phyloP scores from a whole-genome alignment of 73 alveolate genomes.

The Paramecium sonneborni region DNA sequence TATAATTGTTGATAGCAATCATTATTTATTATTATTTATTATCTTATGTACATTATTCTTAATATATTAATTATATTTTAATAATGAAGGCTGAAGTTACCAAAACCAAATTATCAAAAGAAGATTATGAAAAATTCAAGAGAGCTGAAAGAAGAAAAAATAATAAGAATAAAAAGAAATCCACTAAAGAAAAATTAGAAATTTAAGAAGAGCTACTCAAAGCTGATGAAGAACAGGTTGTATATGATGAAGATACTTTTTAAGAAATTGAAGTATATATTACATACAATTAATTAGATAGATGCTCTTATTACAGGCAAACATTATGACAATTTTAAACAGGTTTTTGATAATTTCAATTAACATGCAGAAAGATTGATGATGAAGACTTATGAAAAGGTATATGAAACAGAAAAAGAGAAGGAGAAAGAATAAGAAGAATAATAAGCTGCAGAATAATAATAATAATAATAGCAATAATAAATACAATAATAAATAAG shows the following conservation, averaged over 20 bases:
- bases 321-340: conserved; percentile 36
- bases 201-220: neutral
- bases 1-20: neutral
- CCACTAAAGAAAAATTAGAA: neutral
- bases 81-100: neutral
- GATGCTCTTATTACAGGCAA: conserved; percentile 38
- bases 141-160: conserved; percentile 22
- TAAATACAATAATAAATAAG: neutral
- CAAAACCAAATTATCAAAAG: neutral
- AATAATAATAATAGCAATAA: neutral
- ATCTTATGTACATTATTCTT: neutral
- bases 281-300: neutral
- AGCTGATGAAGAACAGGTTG: neutral
- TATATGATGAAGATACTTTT: conserved; percentile 24
- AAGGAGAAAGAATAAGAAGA: conserved; percentile 40
- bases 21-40: neutral
- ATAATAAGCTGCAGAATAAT: neutral
- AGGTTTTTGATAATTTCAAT: conserved; percentile 34
- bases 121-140: neutral
- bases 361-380: conserved; percentile 8
- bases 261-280: neutral
- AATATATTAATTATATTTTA: neutral
- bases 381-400: conserved; percentile 54
- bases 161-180: conserved; percentile 1
- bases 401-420: conserved; percentile 20